phyloP scores from a whole-genome alignment of 2,329 filamentous ascomycete species.

The Meredithiella fracta region DNA sequence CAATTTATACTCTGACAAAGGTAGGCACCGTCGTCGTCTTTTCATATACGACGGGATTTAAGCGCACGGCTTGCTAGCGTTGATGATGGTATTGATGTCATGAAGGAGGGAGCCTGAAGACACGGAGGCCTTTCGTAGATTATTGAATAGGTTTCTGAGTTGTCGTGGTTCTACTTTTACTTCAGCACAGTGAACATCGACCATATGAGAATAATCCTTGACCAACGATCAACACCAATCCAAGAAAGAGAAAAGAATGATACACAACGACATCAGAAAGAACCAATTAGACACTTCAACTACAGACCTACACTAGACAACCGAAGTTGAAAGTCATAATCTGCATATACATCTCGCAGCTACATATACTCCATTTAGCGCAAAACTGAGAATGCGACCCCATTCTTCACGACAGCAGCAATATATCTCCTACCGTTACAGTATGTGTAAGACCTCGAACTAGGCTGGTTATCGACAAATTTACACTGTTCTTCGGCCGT shows the following conservation, averaged over 20 bases:
- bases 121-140: too few relatives aligned
- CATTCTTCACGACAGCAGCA: too few relatives aligned
- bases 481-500: neutral
- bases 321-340: neutral
- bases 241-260: too few relatives aligned
- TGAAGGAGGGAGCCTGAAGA: neutral
- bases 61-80: neutral
- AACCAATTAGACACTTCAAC: neutral
- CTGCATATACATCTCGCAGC: neutral
- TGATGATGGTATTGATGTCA: neutral
- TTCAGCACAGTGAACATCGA: too few relatives aligned
- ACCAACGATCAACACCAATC: too few relatives aligned
- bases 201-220: too few relatives aligned
- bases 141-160: too few relatives aligned
- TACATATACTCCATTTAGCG: neutral
- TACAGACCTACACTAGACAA: neutral
- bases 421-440: neutral
- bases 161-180: too few relatives aligned
- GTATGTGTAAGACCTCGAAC: neutral
- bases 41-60: neutral
- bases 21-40: constrained; percentile 5
- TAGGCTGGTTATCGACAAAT: too few relatives aligned
- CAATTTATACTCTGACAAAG: constrained; percentile 7
- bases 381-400: neutral
- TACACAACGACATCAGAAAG: neutral